Percentiles rank a stretch among this genome's conserved stretches.
These are phyloP conservation scores for Ampelomyces quisqualis DNA, from an alignment of 2,329 filamentous ascomycete genomes.

Conservation along the genomic window DNA sequence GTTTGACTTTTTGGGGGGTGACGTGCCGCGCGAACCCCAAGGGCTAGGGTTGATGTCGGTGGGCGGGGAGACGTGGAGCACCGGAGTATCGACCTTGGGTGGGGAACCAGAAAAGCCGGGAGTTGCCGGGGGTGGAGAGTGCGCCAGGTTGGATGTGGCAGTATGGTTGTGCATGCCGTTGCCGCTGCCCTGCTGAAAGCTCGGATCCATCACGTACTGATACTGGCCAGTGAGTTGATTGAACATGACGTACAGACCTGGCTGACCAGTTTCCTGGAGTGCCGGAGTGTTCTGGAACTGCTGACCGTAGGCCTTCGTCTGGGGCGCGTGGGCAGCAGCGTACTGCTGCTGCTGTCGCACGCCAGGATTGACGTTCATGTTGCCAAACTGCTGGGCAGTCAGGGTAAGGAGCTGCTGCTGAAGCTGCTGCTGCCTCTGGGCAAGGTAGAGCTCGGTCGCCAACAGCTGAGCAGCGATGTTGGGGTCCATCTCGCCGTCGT, in stretches of 20 bases:
- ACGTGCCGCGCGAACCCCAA: constrained; percentile 62
- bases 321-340: constrained; percentile 54
- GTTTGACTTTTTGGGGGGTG: constrained; percentile 62
- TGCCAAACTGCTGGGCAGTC: constrained; percentile 56
- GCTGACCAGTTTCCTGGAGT: constrained; percentile 66
- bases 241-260: constrained; percentile 78
- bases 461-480: constrained; percentile 84
- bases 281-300: constrained; percentile 67
- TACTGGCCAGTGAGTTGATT: constrained; percentile 85
- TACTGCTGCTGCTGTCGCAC: constrained; percentile 52
- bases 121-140: constrained; percentile 53
- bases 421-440: constrained; percentile 90
- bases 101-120: constrained; percentile 41
- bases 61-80: constrained; percentile 81
- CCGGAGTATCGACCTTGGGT: constrained; percentile 49
- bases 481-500: constrained; percentile 75
- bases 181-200: constrained; percentile 49
- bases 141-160: too few species aligned
- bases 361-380: constrained; percentile 63
- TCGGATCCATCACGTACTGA: constrained; percentile 74
- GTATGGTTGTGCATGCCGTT: constrained; percentile 23
- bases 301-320: constrained; percentile 63
- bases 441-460: constrained; percentile 86
- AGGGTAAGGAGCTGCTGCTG: constrained; percentile 89
- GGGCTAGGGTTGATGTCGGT: constrained; percentile 57